Base-by-base conservation (phyloP, 2,329 filamentous ascomycete genomes). In the Cladophialophora immunda region DNA sequence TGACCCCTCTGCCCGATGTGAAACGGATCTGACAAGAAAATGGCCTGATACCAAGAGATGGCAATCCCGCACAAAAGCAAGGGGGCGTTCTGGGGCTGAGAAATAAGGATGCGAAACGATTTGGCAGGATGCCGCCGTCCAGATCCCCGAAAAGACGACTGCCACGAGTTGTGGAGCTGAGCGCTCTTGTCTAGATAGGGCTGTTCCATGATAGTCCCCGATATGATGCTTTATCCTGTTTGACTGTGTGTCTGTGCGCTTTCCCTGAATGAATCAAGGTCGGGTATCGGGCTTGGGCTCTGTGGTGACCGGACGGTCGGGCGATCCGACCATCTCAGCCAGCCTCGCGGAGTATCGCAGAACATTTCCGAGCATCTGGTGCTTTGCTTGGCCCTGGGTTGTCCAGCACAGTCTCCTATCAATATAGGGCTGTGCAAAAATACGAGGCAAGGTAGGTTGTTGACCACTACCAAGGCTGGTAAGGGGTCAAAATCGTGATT, bases 61-160 rank as follows among this genome's bases (percentile, higher is more conserved):
- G 22, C 22, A 50, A 50, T 27, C 45, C 45, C 45, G 19, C 45
- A 50, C 45, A 50, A 17, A 50, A 25, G 19, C 45, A 25, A 50
- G 45, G 45, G 45, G 45, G 19, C 45, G 19, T 50, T 9, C 45
- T 25, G 45, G 45, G 45, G 45, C 45, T 50, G 19, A 25, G 22
- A 50, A 27, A 25, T 50, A 25, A 45, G 57, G 27, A 19, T 19
- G 17, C 36, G 38, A 59, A 32, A 27, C 25, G 30, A 34, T 38
- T 61, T 54, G 30, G 8, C 11, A 47, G 7, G 22, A 53, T 61
- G 58, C 25, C 47, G 38, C 45, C 36, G 47, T 29, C 19, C n/a
- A 61, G 58, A 53, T 61, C 58, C 58, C 58, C 58, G 58, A 61
- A 38, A 11, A 50, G 45, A 25, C 45, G 45, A 11, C 19, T 50